These are phyloP conservation scores for Solanum dulcamara DNA, from an alignment of 257 asterid species.

Conservation along the genomic window DNA sequence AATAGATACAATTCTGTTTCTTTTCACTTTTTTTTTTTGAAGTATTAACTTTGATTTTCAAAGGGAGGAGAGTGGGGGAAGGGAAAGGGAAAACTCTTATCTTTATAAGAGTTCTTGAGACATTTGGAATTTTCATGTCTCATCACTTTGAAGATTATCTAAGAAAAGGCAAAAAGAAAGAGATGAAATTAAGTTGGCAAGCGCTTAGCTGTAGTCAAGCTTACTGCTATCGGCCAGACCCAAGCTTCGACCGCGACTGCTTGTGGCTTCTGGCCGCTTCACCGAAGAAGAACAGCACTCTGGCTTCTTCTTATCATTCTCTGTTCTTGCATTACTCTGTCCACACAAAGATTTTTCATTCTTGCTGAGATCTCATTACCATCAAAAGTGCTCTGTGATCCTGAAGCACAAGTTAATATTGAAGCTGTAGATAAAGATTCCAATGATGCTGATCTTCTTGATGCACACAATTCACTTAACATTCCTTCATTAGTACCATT, in stretches of 20 bases:
- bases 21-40: not conserved
- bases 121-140: not conserved
- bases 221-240: no score
- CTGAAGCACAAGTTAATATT: not conserved
- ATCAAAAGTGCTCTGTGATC: not conserved
- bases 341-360: not conserved
- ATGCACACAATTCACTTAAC: slow-evolving; percentile 17
- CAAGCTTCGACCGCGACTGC: not conserved
- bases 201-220: not conserved
- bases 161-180: not conserved
- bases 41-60: not conserved
- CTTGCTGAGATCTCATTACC: not conserved
- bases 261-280: not conserved
- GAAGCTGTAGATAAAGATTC: not conserved
- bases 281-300: not conserved
- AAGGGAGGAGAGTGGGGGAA: not conserved
- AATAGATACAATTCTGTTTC: not conserved
- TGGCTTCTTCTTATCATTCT: not conserved
- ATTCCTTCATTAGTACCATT: not conserved
- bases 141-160: not conserved
- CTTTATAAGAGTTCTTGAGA: not conserved
- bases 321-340: not conserved
- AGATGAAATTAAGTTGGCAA: not conserved
- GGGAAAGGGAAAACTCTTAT: not conserved
- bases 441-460: slow-evolving; percentile 34